Conservation (phyloP, 2,329 filamentous ascomycete genomes). For the Tolypocladium tropicale region DNA sequence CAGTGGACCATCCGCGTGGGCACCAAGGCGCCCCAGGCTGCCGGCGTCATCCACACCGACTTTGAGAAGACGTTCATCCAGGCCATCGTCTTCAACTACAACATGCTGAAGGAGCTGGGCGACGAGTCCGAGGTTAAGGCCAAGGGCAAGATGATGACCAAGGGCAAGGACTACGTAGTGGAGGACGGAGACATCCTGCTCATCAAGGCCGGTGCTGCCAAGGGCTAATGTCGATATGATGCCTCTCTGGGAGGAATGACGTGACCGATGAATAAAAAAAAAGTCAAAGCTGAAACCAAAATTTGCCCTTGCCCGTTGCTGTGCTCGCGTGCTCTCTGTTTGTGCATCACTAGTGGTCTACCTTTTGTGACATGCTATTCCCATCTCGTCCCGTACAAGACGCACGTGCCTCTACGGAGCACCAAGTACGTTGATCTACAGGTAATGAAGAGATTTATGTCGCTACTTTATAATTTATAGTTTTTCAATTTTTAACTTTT, state of each 20-base stretch:
- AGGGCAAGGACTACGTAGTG: conserved; percentile 94
- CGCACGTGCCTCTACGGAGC: too few species aligned
- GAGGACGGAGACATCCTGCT: conserved; percentile 75
- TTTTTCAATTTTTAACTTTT: too few species aligned
- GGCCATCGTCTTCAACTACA: conserved; percentile 86
- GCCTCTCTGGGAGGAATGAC: not conserved
- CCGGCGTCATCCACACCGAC: conserved; percentile 95
- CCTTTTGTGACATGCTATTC: too few species aligned
- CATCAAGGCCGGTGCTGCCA: conserved; percentile 83
- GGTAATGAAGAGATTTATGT: too few species aligned
- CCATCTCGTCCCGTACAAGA: too few species aligned
- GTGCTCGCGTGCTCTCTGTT: not conserved
- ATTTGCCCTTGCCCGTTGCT: not conserved
- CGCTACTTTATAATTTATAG: too few species aligned
- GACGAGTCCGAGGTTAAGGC: conserved; percentile 84
- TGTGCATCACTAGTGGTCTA: too few species aligned
- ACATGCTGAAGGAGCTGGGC: conserved; percentile 69
- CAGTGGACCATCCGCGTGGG: conserved; percentile 97
- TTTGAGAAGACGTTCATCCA: conserved; percentile 99
- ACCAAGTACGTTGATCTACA: too few species aligned
- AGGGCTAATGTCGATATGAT: conserved; percentile 37
- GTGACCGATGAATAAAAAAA: conserved; percentile 5
- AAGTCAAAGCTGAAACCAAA: conserved; percentile 1
- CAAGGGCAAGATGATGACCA: conserved; percentile 95
- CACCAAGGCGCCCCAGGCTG: conserved; percentile 94